phyloP scores from a whole-genome alignment of 2,329 filamentous ascomycete genomes.

The Alternaria rosae region DNA sequence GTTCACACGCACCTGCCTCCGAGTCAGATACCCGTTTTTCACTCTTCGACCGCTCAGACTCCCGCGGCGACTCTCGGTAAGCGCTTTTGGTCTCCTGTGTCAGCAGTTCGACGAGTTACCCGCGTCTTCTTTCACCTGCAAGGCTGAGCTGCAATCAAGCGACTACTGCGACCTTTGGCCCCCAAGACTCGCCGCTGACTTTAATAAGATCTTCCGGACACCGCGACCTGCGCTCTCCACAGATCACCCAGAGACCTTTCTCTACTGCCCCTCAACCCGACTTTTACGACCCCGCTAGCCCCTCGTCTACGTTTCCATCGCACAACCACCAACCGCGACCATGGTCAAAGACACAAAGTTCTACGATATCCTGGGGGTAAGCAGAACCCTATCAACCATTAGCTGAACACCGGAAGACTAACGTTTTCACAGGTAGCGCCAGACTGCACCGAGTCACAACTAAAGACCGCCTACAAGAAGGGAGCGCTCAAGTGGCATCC shows the following conservation, averaged over 20 bases:
- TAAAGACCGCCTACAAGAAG: conserved; percentile 91
- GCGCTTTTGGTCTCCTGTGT: conserved; percentile 16
- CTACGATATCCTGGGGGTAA: conserved; percentile 81
- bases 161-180: conserved; percentile 18
- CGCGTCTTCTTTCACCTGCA: conserved; percentile 16
- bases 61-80: conserved; percentile 27
- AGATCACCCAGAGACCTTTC: conserved; percentile 12
- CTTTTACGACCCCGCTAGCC: conserved; percentile 38
- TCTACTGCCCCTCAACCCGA: conserved; percentile 21
- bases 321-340: conserved; percentile 45
- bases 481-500: conserved; percentile 85
- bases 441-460: conserved; percentile 80
- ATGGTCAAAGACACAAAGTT: conserved; percentile 83
- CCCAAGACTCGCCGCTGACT: conserved; percentile 26
- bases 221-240: conserved; percentile 12
- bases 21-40: conserved; percentile 17
- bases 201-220: conserved; percentile 5
- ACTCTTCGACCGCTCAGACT: neutral
- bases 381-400: conserved; percentile 39
- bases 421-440: conserved; percentile 70
- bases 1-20: conserved; percentile 6
- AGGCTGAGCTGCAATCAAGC: conserved; percentile 25
- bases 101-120: conserved; percentile 11
- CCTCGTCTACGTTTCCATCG: conserved; percentile 19
- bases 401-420: conserved; percentile 12